Percentiles rank a stretch among this genome's conserved stretches.
Evolutionary conservation across 345 rosid genomes (phyloP).

Genomic region (Sonneratia alba): DNA sequence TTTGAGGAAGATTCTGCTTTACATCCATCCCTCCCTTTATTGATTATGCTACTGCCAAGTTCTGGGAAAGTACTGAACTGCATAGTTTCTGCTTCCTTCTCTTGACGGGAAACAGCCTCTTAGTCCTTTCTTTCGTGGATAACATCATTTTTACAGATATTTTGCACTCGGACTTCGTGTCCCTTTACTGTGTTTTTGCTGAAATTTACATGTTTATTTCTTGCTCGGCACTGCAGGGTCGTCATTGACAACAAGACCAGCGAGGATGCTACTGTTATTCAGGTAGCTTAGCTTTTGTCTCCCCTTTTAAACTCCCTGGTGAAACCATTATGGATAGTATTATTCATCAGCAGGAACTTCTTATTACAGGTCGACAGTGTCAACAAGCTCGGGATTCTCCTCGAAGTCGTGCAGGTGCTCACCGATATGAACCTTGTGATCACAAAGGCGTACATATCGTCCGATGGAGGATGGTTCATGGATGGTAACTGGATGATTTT

Average conservation of each 20-base stretch:
- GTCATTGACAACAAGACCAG: conserved; percentile 34
- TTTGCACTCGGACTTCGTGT: too few species aligned
- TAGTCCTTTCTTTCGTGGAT: too few species aligned
- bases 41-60: too few species aligned
- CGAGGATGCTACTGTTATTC: conserved; percentile 36
- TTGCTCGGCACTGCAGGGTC: conserved; percentile 25
- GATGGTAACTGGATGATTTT: conserved; percentile 24
- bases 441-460: conserved; percentile 40
- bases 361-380: conserved; percentile 29
- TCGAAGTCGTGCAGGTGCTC: conserved; percentile 42
- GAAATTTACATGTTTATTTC: not conserved
- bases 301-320: not conserved
- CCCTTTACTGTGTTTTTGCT: not conserved
- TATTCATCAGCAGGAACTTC: not conserved
- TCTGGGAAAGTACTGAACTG: too few species aligned
- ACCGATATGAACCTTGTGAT: conserved; percentile 35
- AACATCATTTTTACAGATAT: too few species aligned
- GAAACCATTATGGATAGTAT: not conserved
- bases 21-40: too few species aligned
- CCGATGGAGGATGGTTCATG: conserved; percentile 52
- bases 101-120: too few species aligned
- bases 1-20: too few species aligned
- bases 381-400: conserved; percentile 34
- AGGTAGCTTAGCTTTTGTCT: conserved; percentile 14
- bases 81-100: too few species aligned